Evolutionary conservation across 108 stramenopile genomes (phyloP).

Genomic region (Stephanodiscus minutulus): DNA sequence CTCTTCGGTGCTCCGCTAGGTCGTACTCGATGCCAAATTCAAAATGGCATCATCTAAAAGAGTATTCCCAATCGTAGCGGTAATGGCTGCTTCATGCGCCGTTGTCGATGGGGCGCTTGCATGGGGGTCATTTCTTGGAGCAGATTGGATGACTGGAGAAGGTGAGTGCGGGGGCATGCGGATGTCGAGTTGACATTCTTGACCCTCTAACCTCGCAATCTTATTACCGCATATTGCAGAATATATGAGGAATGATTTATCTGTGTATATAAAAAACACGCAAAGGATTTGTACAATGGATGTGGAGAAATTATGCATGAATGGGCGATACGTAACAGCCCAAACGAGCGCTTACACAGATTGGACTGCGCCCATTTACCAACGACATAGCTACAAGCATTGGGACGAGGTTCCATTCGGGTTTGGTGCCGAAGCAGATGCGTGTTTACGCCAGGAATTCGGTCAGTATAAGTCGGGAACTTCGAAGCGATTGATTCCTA

Average conservation of each 20-base stretch:
- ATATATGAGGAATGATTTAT: slow-evolving; percentile 17
- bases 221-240: not conserved
- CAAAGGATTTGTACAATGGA: slow-evolving; percentile 23
- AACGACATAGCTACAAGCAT: slow-evolving; percentile 25
- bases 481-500: slow-evolving; percentile 25
- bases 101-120: slow-evolving; percentile 13
- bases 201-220: not conserved
- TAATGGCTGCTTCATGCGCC: not conserved
- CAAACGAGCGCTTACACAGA: not conserved
- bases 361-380: slow-evolving; percentile 11
- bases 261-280: slow-evolving; percentile 20
- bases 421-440: slow-evolving; percentile 19
- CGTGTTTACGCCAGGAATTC: slow-evolving; percentile 24
- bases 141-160: slow-evolving; percentile 29
- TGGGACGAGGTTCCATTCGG: slow-evolving; percentile 23
- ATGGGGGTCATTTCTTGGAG: slow-evolving; percentile 30
- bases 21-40: not conserved
- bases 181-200: not conserved
- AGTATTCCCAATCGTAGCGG: not conserved
- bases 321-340: slow-evolving; percentile 11
- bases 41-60: slow-evolving; percentile 10
- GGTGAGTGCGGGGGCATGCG: slow-evolving; percentile 12
- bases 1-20: not conserved
- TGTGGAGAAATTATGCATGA: slow-evolving; percentile 20
- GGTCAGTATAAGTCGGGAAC: slow-evolving; percentile 11